These are phyloP conservation scores for Melanomma pulvis-pyrius DNA, from an alignment of 495 filamentous ascomycete genomes.

Conservation along the genomic window DNA sequence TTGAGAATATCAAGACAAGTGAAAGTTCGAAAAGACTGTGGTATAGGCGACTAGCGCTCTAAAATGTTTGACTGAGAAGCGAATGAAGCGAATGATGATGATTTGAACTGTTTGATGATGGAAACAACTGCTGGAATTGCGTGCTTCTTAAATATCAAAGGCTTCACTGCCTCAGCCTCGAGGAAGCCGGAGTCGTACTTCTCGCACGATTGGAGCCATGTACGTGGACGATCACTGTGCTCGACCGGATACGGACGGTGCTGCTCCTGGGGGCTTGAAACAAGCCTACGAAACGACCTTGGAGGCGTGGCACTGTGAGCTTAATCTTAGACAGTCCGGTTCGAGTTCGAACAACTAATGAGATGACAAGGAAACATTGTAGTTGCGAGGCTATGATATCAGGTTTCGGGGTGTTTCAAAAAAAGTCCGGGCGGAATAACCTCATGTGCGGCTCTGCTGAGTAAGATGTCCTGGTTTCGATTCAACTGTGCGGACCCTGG, in stretches of 20 bases:
- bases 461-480: neutral
- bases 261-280: neutral
- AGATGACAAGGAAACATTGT: neutral
- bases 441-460: neutral
- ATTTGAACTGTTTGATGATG: constrained; percentile 2
- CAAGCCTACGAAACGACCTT: neutral
- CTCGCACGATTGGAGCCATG: neutral
- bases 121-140: constrained; percentile 1
- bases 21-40: neutral
- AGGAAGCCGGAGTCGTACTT: neutral
- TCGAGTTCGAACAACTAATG: neutral
- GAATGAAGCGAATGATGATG: neutral
- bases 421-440: neutral
- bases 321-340: neutral
- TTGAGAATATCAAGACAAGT: neutral
- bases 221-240: neutral
- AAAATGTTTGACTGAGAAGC: too few species aligned
- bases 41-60: too few species aligned
- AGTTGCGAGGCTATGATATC: neutral
- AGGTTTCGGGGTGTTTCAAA: neutral
- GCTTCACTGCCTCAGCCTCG: neutral
- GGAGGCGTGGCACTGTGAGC: neutral
- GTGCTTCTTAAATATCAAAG: neutral
- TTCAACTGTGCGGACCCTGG: neutral
- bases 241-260: neutral